Base-by-base conservation (phyloP, 352 stramenopile genomes). In the Pythium volutum region DNA sequence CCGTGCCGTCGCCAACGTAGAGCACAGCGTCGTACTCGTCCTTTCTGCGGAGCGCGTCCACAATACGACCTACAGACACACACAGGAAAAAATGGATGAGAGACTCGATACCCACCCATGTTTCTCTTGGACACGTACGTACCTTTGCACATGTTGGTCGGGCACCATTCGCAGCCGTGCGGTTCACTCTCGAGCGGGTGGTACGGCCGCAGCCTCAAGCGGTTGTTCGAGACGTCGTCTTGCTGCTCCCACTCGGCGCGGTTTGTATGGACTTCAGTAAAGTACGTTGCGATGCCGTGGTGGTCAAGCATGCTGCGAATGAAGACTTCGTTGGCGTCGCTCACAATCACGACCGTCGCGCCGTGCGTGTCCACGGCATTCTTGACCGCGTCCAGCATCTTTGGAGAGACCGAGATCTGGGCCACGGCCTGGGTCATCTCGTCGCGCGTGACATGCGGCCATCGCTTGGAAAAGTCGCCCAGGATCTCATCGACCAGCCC, bases 121-220 rank as follows among this genome's bases (percentile, higher is more conserved):
- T 38, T 38, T 38, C 33, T 7, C 7, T 38, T 38, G 33, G n/a
- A 18, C 10, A 4, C 25, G 3, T 23, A 22, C 53, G 11, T 41
- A 74, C 67, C 67, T 59, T 75, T 75, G 64, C 67, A 75, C 63
- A 75, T 71, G 53, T 75, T 71, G 55, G 55, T 26, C 10, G 63
- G 67, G n/a, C 67, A 75, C 42, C 51, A 50, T n/a, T 60, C 43
- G 55, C 67, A 75, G 2, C 59, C 67, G 46, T 71, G 67, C 22
- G 56, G 56, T 16, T 62, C 34, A 6, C 22, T 46, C 38, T 65
- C 58, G 11, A 50, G 10, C 34, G 63, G 23, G 36, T 75, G 63
- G 47, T 55, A 75, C 31, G 67, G 63, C 23, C 31, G 18, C 29
- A 71, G 52, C 26, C 48, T 53, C 11, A 71, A 51, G 22, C 51